Evolutionary conservation across 768 basidiomycete species (phyloP).

Genomic region (Mycena filopes): DNA sequence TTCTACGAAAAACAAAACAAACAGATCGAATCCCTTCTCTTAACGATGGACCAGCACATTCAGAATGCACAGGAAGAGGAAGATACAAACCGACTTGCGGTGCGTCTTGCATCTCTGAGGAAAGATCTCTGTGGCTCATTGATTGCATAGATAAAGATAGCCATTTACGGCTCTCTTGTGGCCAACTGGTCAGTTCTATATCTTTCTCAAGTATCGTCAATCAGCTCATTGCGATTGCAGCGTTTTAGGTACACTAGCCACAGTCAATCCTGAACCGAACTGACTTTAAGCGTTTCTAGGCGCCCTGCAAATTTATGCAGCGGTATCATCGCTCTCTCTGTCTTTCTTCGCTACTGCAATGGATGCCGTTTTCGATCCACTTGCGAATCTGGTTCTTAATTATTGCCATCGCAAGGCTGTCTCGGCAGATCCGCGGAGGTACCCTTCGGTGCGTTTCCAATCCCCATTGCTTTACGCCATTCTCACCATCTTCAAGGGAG

Average conservation of each 20-base stretch:
- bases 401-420: slow-evolving; percentile 58
- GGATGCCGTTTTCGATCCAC: slow-evolving; percentile 63
- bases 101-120: slow-evolving; percentile 34
- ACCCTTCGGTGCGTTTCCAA: slow-evolving; percentile 48
- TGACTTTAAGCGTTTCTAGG: no score
- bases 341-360: slow-evolving; percentile 70
- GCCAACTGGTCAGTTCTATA: slow-evolving; percentile 56
- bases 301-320: slow-evolving; percentile 62
- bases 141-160: slow-evolving; percentile 59
- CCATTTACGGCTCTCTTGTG: slow-evolving; percentile 61
- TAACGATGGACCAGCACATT: slow-evolving; percentile 67
- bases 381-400: slow-evolving; percentile 57
- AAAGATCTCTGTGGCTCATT: neutral
- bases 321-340: slow-evolving; percentile 64
- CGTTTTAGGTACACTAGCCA: no score
- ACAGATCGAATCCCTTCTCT: slow-evolving; percentile 65
- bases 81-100: slow-evolving; percentile 54
- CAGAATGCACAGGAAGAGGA: slow-evolving; percentile 61
- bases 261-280: no score
- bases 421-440: slow-evolving; percentile 23
- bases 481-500: slow-evolving; percentile 41
- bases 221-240: slow-evolving; percentile 1
- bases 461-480: slow-evolving; percentile 49
- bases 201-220: slow-evolving; percentile 46
- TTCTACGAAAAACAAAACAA: slow-evolving; percentile 38